Evolutionary conservation across 371 early-diverging fungal species (phyloP), one percentile per base, ranked within the genome.

Genomic region (Lichtheimia corymbifera): DNA sequence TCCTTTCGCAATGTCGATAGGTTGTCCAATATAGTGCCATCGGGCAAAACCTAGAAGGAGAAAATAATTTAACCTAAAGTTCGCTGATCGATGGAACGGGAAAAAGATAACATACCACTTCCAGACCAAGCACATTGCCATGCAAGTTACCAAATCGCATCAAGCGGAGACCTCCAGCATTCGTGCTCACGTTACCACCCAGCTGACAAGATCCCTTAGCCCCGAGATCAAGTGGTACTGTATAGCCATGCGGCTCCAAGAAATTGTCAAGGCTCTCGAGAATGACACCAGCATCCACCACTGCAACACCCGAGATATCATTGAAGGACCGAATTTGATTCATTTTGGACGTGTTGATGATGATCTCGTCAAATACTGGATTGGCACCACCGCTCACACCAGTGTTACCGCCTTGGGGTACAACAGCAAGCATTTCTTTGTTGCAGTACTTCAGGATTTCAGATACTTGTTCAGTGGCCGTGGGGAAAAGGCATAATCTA

Each of bases 401-500:
- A 0, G 95, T 97, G 72, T 97, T 97, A 35, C 96, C 97, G 51
- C 97, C 97, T 71, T 97, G 97, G 12, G 97, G 96, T 4, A 93
- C 93, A 20, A 97, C 91, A 0, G 94, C 95, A 15, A 97, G 69
- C 59, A 54, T 66, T 30, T 87, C 62, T 11, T 80, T 81, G 67
- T 93, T 88, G 82, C 97, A 97, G 68, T 97, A 91, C 50, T 72
- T 76, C 13, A 96, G 68, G 25, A 96, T 85, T 40, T 79, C 62
- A 4, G 92, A 83, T 9, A 97, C 93, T 63, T 97, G 87, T 24
- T 82, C 65, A 0, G 93, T 89, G 0, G 87, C 85, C 18, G 83
- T 87, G 12, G 97, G 97, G 55, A 85, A 83, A 20, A 94, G 82
- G 20, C 70, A 70, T 17, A 73, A 55, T 3, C 74, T 73, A 55